Percentiles rank a stretch among this genome's conserved stretches.
Evolutionary conservation across 306 rosid species (phyloP).

Genomic region (Castanopsis chinensis): DNA sequence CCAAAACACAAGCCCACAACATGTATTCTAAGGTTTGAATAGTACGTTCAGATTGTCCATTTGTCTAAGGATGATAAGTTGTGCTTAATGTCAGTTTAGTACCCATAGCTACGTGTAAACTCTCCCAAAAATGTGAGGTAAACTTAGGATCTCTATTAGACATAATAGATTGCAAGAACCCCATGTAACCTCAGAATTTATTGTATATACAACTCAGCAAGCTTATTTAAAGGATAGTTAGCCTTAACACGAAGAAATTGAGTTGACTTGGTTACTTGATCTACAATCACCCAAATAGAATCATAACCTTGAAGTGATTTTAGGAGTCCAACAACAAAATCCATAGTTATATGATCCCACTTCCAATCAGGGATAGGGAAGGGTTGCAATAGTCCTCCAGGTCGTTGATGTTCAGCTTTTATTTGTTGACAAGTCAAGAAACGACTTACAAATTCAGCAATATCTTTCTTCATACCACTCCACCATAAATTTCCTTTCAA

Average conservation of each 20-base stretch:
- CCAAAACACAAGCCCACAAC: too few relatives aligned
- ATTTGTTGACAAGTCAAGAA: not conserved
- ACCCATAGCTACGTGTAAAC: not conserved
- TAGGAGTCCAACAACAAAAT: not conserved
- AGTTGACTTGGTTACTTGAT: not conserved
- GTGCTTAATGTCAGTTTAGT: not conserved
- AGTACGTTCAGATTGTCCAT: not conserved
- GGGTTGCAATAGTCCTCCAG: not conserved
- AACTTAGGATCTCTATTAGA: not conserved
- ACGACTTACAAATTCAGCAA: not conserved
- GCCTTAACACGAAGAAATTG: too few relatives aligned
- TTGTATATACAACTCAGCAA: not conserved
- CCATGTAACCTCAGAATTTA: not conserved
- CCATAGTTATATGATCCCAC: not conserved
- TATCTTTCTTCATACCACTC: not conserved
- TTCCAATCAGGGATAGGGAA: not conserved
- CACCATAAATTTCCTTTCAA: not conserved
- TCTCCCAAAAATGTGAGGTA: too few relatives aligned
- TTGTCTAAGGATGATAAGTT: not conserved
- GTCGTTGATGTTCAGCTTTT: not conserved
- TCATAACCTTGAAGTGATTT: not conserved
- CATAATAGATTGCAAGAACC: not conserved
- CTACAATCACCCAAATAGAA: not conserved
- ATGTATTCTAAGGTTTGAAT: too few relatives aligned
- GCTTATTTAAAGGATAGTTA: too few relatives aligned